Evolutionary conservation across 1,139 yeast genomes (phyloP).

Genomic region (Pichia sp.): DNA sequence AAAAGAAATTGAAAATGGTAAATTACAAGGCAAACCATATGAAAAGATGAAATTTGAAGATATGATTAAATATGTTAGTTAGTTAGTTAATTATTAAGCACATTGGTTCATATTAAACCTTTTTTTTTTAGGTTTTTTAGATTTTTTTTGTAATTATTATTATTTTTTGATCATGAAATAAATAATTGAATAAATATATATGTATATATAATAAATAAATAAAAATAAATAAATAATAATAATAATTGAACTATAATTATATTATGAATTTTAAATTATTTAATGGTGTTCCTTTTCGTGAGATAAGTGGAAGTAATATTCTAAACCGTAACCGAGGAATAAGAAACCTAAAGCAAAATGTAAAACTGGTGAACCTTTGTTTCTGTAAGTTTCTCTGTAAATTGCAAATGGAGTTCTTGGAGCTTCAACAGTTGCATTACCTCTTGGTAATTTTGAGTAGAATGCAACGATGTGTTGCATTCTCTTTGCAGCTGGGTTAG

Average conservation of each 20-base stretch:
- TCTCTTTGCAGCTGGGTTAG: constrained; percentile 95
- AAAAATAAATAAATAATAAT: not conserved
- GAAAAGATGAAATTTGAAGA: constrained; percentile 47
- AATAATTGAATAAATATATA: constrained; percentile 2
- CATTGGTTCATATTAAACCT: not conserved
- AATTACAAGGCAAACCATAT: constrained; percentile 44
- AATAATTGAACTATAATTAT: not conserved
- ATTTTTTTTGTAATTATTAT: not conserved
- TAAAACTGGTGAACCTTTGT: constrained; percentile 73
- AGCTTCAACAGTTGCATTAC: constrained; percentile 70
- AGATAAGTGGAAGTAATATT: constrained; percentile 84
- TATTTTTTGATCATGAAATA: not conserved
- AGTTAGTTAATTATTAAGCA: not conserved
- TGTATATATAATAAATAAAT: constrained; percentile 1
- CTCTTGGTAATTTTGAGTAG: constrained; percentile 95
- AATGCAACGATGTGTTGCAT: constrained; percentile 92
- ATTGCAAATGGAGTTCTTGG: constrained; percentile 67
- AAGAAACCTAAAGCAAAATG: constrained; percentile 71
- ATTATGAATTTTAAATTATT: not conserved
- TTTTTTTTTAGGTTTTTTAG: not conserved
- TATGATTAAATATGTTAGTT: constrained; percentile 35
- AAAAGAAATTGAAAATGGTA: constrained; percentile 44
- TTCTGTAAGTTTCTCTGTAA: constrained; percentile 75
- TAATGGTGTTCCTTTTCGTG: constrained; percentile 42
- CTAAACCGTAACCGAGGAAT: constrained; percentile 82